Evolutionary conservation across 257 asterid genomes (phyloP).

Genomic region (Salvia miltiorrhiza): DNA sequence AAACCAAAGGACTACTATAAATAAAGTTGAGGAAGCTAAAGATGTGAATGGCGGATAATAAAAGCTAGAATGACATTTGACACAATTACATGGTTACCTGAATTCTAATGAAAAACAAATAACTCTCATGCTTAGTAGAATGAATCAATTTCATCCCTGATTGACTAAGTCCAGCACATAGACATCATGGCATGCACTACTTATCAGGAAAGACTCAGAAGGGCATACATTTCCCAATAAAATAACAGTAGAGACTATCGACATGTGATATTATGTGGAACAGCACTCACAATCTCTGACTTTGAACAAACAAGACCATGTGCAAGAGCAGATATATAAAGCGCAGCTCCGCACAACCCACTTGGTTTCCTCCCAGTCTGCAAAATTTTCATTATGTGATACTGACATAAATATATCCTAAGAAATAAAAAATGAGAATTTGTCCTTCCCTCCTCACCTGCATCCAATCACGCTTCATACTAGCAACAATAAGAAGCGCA

Average conservation of each 20-base stretch:
- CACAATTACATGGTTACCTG: not conserved
- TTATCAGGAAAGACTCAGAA: not conserved
- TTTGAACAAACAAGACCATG: slow-evolving; percentile 66
- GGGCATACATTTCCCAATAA: not conserved
- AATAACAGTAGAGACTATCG: not conserved
- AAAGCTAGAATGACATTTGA: not conserved
- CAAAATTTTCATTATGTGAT: slow-evolving; percentile 23
- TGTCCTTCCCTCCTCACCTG: slow-evolving; percentile 45
- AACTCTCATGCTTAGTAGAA: not conserved
- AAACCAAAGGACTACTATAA: not conserved
- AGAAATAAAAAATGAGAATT: not conserved
- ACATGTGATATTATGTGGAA: slow-evolving; percentile 10
- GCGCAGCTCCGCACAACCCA: slow-evolving; percentile 94
- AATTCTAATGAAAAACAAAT: slow-evolving; percentile 1
- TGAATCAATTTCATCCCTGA: not conserved
- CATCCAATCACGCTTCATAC: slow-evolving; percentile 98
- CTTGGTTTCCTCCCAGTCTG: slow-evolving; percentile 98
- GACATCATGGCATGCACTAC: not conserved
- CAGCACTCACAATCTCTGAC: slow-evolving; percentile 67
- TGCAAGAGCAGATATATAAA: slow-evolving; percentile 76
- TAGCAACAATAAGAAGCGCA: slow-evolving; percentile 54
- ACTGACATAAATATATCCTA: not conserved
- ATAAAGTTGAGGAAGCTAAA: not conserved
- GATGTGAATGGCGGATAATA: not conserved
- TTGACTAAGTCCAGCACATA: slow-evolving; percentile 1